phyloP scores from a whole-genome alignment of 2,329 filamentous ascomycete species.

The Alternaria infectoria region DNA sequence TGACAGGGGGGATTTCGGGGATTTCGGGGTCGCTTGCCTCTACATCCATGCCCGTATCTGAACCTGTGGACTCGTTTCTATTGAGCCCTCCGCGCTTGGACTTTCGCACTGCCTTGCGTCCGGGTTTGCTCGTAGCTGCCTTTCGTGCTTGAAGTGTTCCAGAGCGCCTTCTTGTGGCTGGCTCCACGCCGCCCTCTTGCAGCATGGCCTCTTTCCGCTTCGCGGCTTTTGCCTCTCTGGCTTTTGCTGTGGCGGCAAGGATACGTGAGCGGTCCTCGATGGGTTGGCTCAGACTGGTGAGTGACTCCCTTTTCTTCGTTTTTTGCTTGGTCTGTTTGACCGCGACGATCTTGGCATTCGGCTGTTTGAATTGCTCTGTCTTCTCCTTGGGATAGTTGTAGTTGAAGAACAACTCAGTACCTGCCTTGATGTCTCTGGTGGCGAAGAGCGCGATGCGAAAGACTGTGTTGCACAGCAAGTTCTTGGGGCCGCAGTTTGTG shows the following conservation, averaged over 20 bases:
- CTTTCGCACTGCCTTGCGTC: not conserved
- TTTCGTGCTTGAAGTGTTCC: conserved; percentile 14
- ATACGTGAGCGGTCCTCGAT: not conserved
- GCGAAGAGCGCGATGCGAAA: conserved; percentile 77
- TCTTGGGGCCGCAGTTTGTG: conserved; percentile 69
- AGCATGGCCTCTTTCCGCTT: conserved; percentile 14
- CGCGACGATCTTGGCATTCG: conserved; percentile 16
- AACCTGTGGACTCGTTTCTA: conserved; percentile 1
- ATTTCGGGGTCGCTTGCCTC: not conserved
- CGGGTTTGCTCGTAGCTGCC: not conserved
- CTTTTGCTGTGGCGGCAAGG: conserved; percentile 11
- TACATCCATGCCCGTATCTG: not conserved
- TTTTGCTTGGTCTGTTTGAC: conserved; percentile 16
- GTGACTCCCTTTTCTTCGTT: conserved; percentile 5
- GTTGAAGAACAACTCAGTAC: conserved; percentile 82
- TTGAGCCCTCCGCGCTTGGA: not conserved
- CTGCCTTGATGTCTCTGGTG: conserved; percentile 68
- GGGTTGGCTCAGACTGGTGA: not conserved
- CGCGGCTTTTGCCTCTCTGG: conserved; percentile 20
- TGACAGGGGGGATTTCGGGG: not conserved
- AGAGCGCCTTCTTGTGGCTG: not conserved
- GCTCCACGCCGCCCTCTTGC: not conserved
- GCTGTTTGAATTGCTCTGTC: conserved; percentile 32
- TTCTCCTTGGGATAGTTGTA: conserved; percentile 61
- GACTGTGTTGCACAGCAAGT: conserved; percentile 75